A percentile compares a stretch with the other conserved stretches of the same genome.
Conservation (phyloP, 495 filamentous ascomycete genomes). For the Cercophora newfieldiana region DNA sequence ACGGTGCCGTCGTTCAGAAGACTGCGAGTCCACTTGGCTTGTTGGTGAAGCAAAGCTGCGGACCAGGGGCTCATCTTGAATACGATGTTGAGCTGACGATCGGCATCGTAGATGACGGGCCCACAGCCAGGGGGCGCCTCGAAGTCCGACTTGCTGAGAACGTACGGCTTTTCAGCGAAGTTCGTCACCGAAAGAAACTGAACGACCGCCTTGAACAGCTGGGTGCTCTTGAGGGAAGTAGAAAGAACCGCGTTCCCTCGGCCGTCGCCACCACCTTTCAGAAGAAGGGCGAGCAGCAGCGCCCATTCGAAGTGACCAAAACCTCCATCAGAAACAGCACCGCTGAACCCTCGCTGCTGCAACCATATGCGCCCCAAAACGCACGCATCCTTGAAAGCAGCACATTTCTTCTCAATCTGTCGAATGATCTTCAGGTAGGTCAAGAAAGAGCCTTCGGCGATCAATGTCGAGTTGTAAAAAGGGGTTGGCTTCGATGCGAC, state of each 20-base stretch:
- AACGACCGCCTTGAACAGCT: slow-evolving; percentile 88
- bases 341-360: slow-evolving; percentile 77
- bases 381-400: slow-evolving; percentile 77
- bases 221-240: slow-evolving; percentile 80
- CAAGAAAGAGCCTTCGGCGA: slow-evolving; percentile 71
- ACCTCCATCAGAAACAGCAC: slow-evolving; percentile 68
- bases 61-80: slow-evolving; percentile 93
- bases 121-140: slow-evolving; percentile 39
- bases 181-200: slow-evolving; percentile 78
- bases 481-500: slow-evolving; percentile 58
- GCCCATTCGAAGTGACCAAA: slow-evolving; percentile 95
- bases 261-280: slow-evolving; percentile 66
- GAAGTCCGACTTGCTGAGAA: slow-evolving; percentile 47
- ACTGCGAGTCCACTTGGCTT: slow-evolving; percentile 68
- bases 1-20: slow-evolving; percentile 70
- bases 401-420: slow-evolving; percentile 61
- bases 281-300: slow-evolving; percentile 70
- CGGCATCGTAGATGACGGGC: slow-evolving; percentile 65
- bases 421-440: slow-evolving; percentile 73
- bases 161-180: slow-evolving; percentile 61
- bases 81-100: slow-evolving; percentile 73
- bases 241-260: slow-evolving; percentile 71
- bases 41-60: slow-evolving; percentile 65
- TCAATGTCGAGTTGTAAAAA: slow-evolving; percentile 85
- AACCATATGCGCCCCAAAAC: slow-evolving; percentile 86